phyloP scores from a whole-genome alignment of 306 rosid genomes.

The Psophocarpus tetragonolobus region DNA sequence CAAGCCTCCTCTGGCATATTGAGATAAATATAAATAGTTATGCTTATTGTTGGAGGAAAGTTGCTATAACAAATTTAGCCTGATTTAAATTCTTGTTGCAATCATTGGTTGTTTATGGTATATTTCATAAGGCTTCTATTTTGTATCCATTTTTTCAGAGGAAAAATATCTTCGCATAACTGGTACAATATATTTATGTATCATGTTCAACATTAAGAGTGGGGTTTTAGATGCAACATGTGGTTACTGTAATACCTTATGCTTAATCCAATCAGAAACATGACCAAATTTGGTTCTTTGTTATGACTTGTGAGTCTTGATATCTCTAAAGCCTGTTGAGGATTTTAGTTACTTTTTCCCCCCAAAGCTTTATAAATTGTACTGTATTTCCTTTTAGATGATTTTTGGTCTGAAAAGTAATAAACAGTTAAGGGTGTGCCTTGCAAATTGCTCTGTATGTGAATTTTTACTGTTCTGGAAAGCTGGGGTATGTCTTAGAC shows the following conservation, averaged over 20 bases:
- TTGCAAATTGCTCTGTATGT: background rate
- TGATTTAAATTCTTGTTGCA: background rate
- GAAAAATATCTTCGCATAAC: background rate
- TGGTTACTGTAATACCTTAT: background rate
- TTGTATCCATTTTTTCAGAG: background rate
- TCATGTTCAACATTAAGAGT: conserved; percentile 11
- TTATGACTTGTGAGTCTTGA: background rate
- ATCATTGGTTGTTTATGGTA: conserved; percentile 8
- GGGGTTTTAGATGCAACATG: background rate
- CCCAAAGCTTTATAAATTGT: background rate
- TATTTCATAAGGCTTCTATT: conserved; percentile 15
- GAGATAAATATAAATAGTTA: background rate
- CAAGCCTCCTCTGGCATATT: background rate
- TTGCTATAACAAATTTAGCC: background rate
- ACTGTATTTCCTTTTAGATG: conserved; percentile 14
- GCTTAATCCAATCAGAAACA: background rate
- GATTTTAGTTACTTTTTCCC: background rate
- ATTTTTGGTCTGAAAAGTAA: background rate
- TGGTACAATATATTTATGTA: background rate
- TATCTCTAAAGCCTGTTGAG: background rate
- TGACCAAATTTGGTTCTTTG: background rate
- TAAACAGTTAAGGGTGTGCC: background rate
- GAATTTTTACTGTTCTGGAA: background rate
- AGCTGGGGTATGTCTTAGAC: conserved; percentile 1
- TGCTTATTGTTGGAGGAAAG: background rate